These are phyloP conservation scores for Angophora floribunda DNA, from an alignment of 345 rosid species.

Conservation along the genomic window DNA sequence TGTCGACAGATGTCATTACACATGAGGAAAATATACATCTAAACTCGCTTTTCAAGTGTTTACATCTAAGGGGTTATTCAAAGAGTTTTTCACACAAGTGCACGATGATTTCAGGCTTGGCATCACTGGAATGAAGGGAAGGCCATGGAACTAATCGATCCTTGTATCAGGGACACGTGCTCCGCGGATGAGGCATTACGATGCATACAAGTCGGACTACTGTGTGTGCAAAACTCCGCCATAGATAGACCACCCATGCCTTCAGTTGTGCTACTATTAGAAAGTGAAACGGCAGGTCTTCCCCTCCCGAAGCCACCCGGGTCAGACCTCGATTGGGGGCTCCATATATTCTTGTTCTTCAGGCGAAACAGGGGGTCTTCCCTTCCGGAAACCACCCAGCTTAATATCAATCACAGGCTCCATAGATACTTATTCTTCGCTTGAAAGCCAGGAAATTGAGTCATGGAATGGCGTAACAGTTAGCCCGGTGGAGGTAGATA, in stretches of 20 bases:
- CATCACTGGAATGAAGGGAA: conserved; percentile 51
- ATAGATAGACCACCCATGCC: conserved; percentile 62
- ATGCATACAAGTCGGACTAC: conserved; percentile 73
- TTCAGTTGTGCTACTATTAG: conserved; percentile 49
- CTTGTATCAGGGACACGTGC: conserved; percentile 27
- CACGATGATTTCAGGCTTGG: conserved; percentile 54
- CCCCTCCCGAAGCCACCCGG: conserved; percentile 50
- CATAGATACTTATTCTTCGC: not conserved
- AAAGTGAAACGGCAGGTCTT: conserved; percentile 51
- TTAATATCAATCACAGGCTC: not conserved
- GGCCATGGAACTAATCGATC: conserved; percentile 58
- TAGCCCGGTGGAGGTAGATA: not conserved
- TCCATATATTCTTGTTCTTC: conserved; percentile 19
- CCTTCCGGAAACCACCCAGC: not conserved
- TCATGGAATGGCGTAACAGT: not conserved
- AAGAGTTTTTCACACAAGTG: not conserved
- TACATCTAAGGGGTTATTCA: not conserved
- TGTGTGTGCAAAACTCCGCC: conserved; percentile 81
- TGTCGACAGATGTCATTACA: not conserved
- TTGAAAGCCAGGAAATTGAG: not conserved
- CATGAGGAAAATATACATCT: not conserved
- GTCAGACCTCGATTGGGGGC: conserved; percentile 33
- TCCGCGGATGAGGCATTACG: conserved; percentile 32
- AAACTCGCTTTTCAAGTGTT: not conserved
- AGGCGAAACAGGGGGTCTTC: not conserved